Evolutionary conservation across 1,284 basidiomycete species (phyloP).

Genomic region (Puccinia horiana): DNA sequence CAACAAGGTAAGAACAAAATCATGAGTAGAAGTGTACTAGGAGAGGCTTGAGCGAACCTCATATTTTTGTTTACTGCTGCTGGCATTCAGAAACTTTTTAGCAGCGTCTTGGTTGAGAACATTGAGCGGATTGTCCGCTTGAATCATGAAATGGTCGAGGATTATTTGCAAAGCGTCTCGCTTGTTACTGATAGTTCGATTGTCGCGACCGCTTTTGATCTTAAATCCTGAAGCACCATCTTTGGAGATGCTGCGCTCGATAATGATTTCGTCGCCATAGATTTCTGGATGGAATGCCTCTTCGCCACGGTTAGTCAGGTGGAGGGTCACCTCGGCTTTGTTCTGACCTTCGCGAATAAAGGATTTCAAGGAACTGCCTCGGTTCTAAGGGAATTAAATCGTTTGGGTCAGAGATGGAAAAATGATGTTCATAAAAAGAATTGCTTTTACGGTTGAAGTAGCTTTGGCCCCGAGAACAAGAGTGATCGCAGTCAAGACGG

Average conservation of each 20-base stretch:
- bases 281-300: conserved; percentile 81
- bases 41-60: conserved; percentile 64
- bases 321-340: conserved; percentile 73
- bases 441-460: conserved; percentile 69
- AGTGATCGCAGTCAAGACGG: conserved; percentile 87
- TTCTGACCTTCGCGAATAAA: conserved; percentile 82
- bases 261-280: conserved; percentile 80
- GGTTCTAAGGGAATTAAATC: conserved; percentile 54
- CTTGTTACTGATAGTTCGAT: conserved; percentile 73
- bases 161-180: conserved; percentile 82
- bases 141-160: conserved; percentile 87
- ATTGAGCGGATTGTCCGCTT: conserved; percentile 92
- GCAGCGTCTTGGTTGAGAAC: conserved; percentile 66
- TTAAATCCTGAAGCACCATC: conserved; percentile 75
- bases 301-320: conserved; percentile 80
- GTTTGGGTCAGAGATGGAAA: neutral
- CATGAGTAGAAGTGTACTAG: neutral
- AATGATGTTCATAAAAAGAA: neutral
- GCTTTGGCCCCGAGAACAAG: conserved; percentile 93
- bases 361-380: conserved; percentile 80
- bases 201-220: conserved; percentile 69
- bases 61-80: conserved; percentile 84
- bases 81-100: conserved; percentile 82
- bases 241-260: conserved; percentile 77
- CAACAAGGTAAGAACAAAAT: neutral